Evolutionary conservation across 345 rosid species (phyloP).

Genomic region (Eucalyptus curtisii): DNA sequence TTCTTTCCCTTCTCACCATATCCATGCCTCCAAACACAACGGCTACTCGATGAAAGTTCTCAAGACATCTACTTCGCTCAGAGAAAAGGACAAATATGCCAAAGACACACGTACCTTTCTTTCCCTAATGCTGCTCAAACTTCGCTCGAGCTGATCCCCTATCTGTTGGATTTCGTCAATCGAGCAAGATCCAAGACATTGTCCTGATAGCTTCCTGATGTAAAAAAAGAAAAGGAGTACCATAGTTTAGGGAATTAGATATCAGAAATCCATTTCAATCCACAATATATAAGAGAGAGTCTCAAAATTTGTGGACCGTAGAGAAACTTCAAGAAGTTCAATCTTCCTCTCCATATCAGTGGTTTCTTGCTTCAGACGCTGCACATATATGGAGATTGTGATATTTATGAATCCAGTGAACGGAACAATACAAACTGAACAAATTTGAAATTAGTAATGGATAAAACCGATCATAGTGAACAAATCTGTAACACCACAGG

Average conservation of each 20-base stretch:
- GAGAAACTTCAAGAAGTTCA: constrained; percentile 34
- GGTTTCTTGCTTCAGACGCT: constrained; percentile 32
- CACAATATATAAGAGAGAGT: not conserved
- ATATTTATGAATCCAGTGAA: not conserved
- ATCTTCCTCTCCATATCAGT: constrained; percentile 28
- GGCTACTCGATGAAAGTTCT: not conserved
- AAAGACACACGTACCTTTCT: constrained; percentile 31
- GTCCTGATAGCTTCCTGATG: constrained; percentile 45
- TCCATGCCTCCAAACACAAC: not conserved
- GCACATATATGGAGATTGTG: not conserved
- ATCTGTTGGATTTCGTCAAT: constrained; percentile 26
- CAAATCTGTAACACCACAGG: not conserved
- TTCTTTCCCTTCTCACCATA: not conserved
- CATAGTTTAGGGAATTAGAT: not conserved
- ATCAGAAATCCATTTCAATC: not conserved
- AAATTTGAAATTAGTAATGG: not conserved
- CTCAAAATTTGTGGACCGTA: constrained; percentile 17
- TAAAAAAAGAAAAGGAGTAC: not conserved
- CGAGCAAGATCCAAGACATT: constrained; percentile 25
- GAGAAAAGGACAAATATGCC: not conserved
- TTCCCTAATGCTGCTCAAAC: constrained; percentile 34
- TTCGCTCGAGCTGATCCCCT: constrained; percentile 25
- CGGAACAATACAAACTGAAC: not conserved
- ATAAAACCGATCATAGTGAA: not conserved
- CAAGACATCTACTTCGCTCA: not conserved